Conservation (phyloP, 2,329 filamentous ascomycete genomes). For the Pestalotiopsis sp. region DNA sequence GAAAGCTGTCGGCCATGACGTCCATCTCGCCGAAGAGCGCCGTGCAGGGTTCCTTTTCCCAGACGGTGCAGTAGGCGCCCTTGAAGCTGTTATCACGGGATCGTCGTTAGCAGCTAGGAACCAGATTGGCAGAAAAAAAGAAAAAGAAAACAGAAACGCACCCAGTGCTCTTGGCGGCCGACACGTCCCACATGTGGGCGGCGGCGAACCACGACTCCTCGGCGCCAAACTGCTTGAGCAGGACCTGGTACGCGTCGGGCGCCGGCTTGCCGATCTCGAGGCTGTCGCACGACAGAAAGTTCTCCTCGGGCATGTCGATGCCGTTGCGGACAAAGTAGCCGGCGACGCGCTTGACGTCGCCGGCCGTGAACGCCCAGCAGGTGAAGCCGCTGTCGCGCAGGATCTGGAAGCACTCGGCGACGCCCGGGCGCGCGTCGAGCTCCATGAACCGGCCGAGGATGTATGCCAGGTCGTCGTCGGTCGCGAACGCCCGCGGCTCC, state of each 20-base stretch:
- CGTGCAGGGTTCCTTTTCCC: slow-evolving; percentile 52
- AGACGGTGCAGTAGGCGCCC: slow-evolving; percentile 56
- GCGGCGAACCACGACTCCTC: slow-evolving; percentile 58
- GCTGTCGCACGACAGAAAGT: slow-evolving; percentile 54
- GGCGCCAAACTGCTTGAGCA: slow-evolving; percentile 42
- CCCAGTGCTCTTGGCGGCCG: slow-evolving; percentile 51
- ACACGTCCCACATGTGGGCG: slow-evolving; percentile 63
- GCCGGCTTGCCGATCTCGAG: slow-evolving; percentile 53
- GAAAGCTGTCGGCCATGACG: slow-evolving; percentile 46
- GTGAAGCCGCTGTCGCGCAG: slow-evolving; percentile 50
- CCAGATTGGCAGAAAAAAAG: neutral
- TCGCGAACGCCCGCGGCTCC: slow-evolving; percentile 44
- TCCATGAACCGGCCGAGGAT: slow-evolving; percentile 41
- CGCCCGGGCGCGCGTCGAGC: slow-evolving; percentile 40
- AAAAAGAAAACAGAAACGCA: slow-evolving; percentile 19
- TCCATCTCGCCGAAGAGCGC: slow-evolving; percentile 54
- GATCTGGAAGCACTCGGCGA: slow-evolving; percentile 42
- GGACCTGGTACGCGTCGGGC: slow-evolving; percentile 45
- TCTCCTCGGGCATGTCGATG: slow-evolving; percentile 52
- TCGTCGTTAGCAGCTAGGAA: neutral
- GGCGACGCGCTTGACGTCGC: slow-evolving; percentile 49
- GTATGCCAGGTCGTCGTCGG: slow-evolving; percentile 42
- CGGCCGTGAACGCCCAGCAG: slow-evolving; percentile 57
- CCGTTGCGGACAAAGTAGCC: slow-evolving; percentile 55
- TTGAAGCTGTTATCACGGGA: slow-evolving; percentile 37